Evolutionary conservation across 306 rosid species (phyloP), one percentile per base, ranked within the genome.

Genomic region (Cicer cuneatum): DNA sequence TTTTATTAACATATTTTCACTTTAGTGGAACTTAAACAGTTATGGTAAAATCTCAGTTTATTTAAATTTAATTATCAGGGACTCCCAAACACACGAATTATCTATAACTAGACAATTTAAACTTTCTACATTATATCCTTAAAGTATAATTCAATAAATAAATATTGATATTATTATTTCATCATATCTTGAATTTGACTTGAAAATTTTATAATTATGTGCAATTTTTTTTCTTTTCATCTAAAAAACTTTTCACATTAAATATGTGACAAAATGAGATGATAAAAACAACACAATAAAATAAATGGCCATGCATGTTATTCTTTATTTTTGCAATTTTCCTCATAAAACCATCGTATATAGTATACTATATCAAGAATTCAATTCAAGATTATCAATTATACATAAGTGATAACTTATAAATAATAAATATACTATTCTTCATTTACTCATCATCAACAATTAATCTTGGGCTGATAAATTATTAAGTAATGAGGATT

Each of bases 391-490:
- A 68, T 24, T 21, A 58, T 66, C 39, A 40, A 21, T 29, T 75
- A 45, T 29, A 75, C 48, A 21, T 15, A 64, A 69, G 61, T 73
- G 75, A 61, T 14, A 19, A 13, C 63, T 68, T 21, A 21, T 21
- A 21, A 21, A 21, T 21, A 2, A 21, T 21, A 12, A 38, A 57
- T 47, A 21, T 60, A 33, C 19, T 47, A 0, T 18, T 54, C n/a
- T 72, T 45, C 53, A 10, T 54, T 19, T 54, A 72, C 63, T 72
- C 35, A 45, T 66, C 66, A 42, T 38, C 75, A 66, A 14, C 59
- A 72, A n/a, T n/a, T n/a, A n/a, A 57, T 24, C 58, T 37, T 18
- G 71, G 14, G 49, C 78, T 75, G 47, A 54, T 53, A 70, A 69
- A 75, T 61, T 48, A 18, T 69, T 18, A 58, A 24, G 16, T 15